A percentile compares a stretch with the other conserved stretches of the same genome.
Evolutionary conservation across 306 rosid species (phyloP).

Genomic region (Citrullus mucosospermus): DNA sequence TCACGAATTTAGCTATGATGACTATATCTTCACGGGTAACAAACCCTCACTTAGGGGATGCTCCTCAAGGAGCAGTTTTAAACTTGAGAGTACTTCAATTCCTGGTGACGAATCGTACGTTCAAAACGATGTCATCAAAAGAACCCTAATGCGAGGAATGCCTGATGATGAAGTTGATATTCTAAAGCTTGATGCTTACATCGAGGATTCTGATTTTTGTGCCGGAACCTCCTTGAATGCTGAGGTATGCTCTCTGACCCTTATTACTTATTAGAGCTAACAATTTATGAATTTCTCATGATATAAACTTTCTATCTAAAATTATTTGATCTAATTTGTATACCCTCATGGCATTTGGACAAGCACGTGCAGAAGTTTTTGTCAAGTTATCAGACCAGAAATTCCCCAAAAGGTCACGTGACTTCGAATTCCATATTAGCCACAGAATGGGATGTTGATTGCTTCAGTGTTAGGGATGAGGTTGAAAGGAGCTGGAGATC

Average conservation of each 20-base stretch:
- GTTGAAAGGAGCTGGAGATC: slow-evolving; percentile 18
- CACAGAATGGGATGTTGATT: slow-evolving; percentile 25
- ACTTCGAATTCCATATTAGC: slow-evolving; percentile 18
- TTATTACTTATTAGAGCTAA: slow-evolving; percentile 21
- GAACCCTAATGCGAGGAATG: slow-evolving; percentile 20
- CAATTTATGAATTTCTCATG: slow-evolving; percentile 19
- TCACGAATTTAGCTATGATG: slow-evolving; percentile 18
- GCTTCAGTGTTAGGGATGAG: slow-evolving; percentile 21
- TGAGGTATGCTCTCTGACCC: slow-evolving; percentile 15
- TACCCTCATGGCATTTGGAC: slow-evolving; percentile 17
- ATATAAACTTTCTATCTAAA: slow-evolving; percentile 20
- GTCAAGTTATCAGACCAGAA: slow-evolving; percentile 20
- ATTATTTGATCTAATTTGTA: neutral
- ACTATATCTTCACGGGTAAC: slow-evolving; percentile 20
- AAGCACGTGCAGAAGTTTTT: slow-evolving; percentile 16
- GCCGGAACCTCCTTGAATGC: slow-evolving; percentile 16
- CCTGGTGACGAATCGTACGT: slow-evolving; percentile 21
- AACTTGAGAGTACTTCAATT: slow-evolving; percentile 28
- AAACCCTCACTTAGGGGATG: slow-evolving; percentile 52
- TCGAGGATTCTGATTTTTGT: slow-evolving; percentile 12
- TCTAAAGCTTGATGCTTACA: slow-evolving; percentile 7
- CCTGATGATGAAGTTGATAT: slow-evolving; percentile 14
- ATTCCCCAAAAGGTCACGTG: slow-evolving; percentile 22
- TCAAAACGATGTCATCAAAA: slow-evolving; percentile 29
- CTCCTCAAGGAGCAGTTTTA: slow-evolving; percentile 27